Evolutionary conservation across 768 basidiomycete genomes (phyloP), one percentile per base, ranked within the genome.

Genomic region (Podaxis carcinomalis): DNA sequence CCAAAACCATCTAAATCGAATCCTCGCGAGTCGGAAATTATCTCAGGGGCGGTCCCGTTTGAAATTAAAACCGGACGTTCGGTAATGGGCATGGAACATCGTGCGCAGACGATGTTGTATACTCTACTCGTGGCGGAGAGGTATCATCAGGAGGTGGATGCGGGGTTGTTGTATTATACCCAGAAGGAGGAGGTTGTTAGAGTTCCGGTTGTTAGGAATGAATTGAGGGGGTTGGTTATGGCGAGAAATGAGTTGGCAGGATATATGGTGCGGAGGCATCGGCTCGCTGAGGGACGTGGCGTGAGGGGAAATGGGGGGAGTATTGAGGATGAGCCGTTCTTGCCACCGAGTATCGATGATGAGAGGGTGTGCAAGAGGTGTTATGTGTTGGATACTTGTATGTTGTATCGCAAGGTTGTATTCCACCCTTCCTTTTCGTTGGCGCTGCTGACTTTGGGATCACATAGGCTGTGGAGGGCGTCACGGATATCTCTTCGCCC

Each of bases 51-150:
- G 0, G 79, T 89, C 66, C 96, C 96, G 0, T 86, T 99, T 56
- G 97, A 99, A 72, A 93, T 99, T 75, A 99, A 99, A 75, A 99
- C 97, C 0, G 97, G 97, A 1, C 82, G 90, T 32, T 76, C 88
- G 0, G 76, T 83, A 6, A 77, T 80, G 5, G 88, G 85, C 0
- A 87, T 95, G 85, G 94, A 96, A 65, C 96, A 98, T 72, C 89
- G 97, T 39, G 97, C 97, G 0, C 97, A 99, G 73, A 99, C 97
- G 1, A 95, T 98, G 88, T 76, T 99, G 3, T 99, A 99, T 71
- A 96, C 94, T 1, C 77, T 98, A 4, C 80, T 99, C 1, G 85
- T 94, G 66, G 84, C 86, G 40, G 95, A 98, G 70, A 84, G 96
- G n/a, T 98, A 98, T 68, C 92, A 87, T 4, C 82, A 84, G 4